Evolutionary conservation across 2,329 filamentous ascomycete species (phyloP).

Genomic region (Diaporthe sp.): DNA sequence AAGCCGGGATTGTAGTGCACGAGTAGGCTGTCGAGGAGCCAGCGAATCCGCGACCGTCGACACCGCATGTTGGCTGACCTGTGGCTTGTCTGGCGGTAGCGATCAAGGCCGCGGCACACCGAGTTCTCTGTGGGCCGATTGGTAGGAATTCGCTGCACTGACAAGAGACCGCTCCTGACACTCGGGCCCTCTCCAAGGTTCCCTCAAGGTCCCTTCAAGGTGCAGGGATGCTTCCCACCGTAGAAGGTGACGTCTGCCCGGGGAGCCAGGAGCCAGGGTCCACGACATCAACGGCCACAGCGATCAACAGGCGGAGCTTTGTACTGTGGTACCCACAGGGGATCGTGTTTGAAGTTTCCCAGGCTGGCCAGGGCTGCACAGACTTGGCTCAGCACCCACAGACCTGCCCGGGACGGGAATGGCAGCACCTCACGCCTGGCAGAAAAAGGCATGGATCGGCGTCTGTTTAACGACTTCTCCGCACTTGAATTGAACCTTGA

Average conservation of each 20-base stretch:
- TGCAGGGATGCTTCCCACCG: constrained; percentile 12
- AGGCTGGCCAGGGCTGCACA: not conserved
- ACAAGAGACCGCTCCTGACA: not conserved
- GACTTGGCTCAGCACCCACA: constrained; percentile 22
- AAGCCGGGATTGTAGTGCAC: not conserved
- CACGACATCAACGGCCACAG: constrained; percentile 4
- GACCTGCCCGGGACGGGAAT: constrained; percentile 1
- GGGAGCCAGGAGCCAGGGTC: constrained; percentile 14
- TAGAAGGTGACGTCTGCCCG: constrained; percentile 20
- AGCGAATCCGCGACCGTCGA: constrained; percentile 15
- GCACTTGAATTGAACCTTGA: not conserved
- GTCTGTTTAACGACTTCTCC: not conserved
- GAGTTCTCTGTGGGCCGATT: constrained; percentile 5
- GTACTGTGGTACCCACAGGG: constrained; percentile 18
- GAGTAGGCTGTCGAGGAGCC: not conserved
- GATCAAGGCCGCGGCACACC: constrained; percentile 5
- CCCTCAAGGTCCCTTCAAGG: not conserved
- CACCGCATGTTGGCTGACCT: not conserved
- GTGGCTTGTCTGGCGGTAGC: constrained; percentile 3
- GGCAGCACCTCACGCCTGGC: not conserved
- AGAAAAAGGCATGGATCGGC: constrained; percentile 8
- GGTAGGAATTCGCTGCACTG: not conserved
- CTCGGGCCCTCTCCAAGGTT: constrained; percentile 2
- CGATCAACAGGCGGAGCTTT: constrained; percentile 10
- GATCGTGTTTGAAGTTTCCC: constrained; percentile 14